Conservation (phyloP, 1,139 yeast genomes). For the Yamadazyma siamensis region DNA sequence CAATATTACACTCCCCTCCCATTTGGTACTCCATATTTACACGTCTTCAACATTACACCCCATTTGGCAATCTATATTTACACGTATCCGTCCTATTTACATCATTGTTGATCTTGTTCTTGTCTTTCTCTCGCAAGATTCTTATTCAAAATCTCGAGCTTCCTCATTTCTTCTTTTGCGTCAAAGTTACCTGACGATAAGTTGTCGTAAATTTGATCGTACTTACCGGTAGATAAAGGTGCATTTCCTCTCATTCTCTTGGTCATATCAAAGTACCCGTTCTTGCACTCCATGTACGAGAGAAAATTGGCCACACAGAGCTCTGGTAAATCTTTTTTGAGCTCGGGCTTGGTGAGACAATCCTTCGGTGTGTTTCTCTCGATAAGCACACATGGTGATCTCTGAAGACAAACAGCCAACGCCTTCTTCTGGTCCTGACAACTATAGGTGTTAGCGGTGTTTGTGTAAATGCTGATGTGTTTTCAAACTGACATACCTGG, state of each 20-base stretch:
- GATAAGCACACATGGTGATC: slow-evolving; percentile 93
- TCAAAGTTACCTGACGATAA: slow-evolving; percentile 78
- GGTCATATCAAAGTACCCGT: slow-evolving; percentile 83
- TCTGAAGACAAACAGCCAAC: slow-evolving; percentile 88
- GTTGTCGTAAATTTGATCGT: slow-evolving; percentile 80
- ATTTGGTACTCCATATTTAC: no score
- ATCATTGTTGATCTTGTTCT: no score
- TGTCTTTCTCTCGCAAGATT: slow-evolving; percentile 37
- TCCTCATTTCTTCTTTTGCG: slow-evolving; percentile 73
- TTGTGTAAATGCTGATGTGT: neutral
- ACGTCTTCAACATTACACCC: no score
- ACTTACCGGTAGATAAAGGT: slow-evolving; percentile 86
- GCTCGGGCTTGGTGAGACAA: slow-evolving; percentile 78
- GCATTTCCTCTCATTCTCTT: slow-evolving; percentile 94
- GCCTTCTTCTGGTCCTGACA: slow-evolving; percentile 93
- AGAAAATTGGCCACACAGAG: slow-evolving; percentile 81
- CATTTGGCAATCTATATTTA: no score
- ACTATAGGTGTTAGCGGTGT: slow-evolving; percentile 37
- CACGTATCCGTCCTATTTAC: no score
- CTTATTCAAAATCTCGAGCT: slow-evolving; percentile 54
- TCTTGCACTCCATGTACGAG: slow-evolving; percentile 84
- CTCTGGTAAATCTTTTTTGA: slow-evolving; percentile 77
- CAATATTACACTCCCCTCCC: no score
- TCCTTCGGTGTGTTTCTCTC: slow-evolving; percentile 88
- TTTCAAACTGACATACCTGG: slow-evolving; percentile 13